Evolutionary conservation across 331 rosid genomes (phyloP), one percentile per base, ranked within the genome.

Genomic region (Dryas integrifolia): DNA sequence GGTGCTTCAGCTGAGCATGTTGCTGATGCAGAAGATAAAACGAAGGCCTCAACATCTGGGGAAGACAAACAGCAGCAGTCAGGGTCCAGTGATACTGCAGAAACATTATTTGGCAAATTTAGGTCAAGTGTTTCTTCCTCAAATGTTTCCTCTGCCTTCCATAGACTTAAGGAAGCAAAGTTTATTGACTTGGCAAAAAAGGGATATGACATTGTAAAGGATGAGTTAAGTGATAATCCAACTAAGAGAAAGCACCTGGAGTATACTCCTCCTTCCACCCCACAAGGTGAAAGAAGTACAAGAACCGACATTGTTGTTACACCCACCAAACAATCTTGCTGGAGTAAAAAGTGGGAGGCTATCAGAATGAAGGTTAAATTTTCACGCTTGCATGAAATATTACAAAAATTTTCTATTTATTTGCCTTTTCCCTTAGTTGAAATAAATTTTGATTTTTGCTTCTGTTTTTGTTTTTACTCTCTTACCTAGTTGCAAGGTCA

Each of bases 321-420:
- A 77, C 96, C 96, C 56, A 60, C 85, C 38, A 79, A 86, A 73
- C 93, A 88, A 70, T 82, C 97, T 60, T 82, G 81, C 49, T 95
- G 90, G 97, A 67, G 78, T 83, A 86, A 86, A 82, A 89, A 85
- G 82, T 85, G 94, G 94, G 96, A 88, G 76, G 86, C 87, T 26
- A 77, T 89, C 76, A 95, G 75, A 81, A 85, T 76, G 65, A 92
- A 89, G 97, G 98, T 91, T 76, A 68, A 73, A 50, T 40, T 1
- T 50, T 30, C 74, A 16, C 48, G 44, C 9, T 16, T 67, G 9
- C 15, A 43, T 43, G 56, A 69, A 65, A 5, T 61, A 60, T 30
- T 38, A 7, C 39, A 3, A 18, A 56, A 18, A 63, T 35, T 10
- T 58, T 40, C 6, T 9, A 18, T 73, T 26, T 51, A 50, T 41